phyloP scores from a whole-genome alignment of 2,329 filamentous ascomycete species.

The Zopfia rhizophila region DNA sequence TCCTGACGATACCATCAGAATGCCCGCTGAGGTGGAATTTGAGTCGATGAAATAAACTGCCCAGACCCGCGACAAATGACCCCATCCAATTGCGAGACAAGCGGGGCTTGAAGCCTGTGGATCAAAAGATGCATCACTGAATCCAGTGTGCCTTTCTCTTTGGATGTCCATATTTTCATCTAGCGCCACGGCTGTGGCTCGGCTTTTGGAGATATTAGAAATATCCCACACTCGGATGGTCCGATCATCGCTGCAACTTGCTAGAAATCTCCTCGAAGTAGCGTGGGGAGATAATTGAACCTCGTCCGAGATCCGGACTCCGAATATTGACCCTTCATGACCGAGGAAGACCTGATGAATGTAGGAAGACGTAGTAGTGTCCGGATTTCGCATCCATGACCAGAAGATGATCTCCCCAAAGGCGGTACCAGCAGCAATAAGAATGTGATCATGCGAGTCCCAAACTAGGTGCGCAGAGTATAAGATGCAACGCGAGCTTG shows the following conservation, averaged over 20 bases:
- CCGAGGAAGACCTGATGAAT: slow-evolving; percentile 69
- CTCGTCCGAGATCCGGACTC: slow-evolving; percentile 76
- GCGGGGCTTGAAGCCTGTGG: slow-evolving; percentile 28
- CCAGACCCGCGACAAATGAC: slow-evolving; percentile 92
- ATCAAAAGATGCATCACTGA: slow-evolving; percentile 48
- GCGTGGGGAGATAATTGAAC: slow-evolving; percentile 26
- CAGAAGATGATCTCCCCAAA: slow-evolving; percentile 95
- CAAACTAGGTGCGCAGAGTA: slow-evolving; percentile 83
- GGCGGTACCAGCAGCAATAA: slow-evolving; percentile 89
- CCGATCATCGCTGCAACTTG: slow-evolving; percentile 94
- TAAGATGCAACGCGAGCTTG: slow-evolving; percentile 82
- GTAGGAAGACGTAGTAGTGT: slow-evolving; percentile 35
- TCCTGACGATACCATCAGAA: slow-evolving; percentile 76
- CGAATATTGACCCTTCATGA: slow-evolving; percentile 95
- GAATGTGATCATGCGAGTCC: slow-evolving; percentile 66
- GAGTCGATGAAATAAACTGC: slow-evolving; percentile 72
- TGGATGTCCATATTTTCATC: slow-evolving; percentile 33
- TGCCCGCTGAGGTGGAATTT: slow-evolving; percentile 48
- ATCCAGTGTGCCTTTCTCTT: slow-evolving; percentile 56
- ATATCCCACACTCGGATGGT: slow-evolving; percentile 91
- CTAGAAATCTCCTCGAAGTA: slow-evolving; percentile 72
- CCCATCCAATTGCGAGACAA: slow-evolving; percentile 79
- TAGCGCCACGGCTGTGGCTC: slow-evolving; percentile 11
- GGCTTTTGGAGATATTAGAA: slow-evolving; percentile 59
- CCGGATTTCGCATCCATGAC: slow-evolving; percentile 68